Conservation (phyloP, 2,329 filamentous ascomycete species). For the Knoxdaviesia capensis region DNA sequence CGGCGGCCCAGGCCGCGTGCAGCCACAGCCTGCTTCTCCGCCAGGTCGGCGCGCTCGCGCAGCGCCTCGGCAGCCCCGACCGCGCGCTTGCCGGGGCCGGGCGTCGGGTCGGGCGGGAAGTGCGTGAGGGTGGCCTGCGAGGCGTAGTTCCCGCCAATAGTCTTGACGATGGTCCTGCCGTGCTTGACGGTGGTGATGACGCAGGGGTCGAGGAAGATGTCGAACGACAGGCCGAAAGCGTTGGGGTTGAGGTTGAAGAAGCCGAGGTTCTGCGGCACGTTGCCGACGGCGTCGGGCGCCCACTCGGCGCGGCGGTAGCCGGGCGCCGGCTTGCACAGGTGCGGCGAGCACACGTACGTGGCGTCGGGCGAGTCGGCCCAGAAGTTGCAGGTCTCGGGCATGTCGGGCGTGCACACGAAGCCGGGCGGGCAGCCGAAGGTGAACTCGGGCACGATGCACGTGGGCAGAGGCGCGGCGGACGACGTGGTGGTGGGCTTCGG, state of each 20-base stretch:
- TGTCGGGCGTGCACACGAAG: conserved; percentile 29
- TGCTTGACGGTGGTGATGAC: conserved; percentile 15
- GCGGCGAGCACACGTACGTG: conserved; percentile 23
- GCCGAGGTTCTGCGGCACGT: conserved; percentile 16
- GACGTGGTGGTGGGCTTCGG: conserved; percentile 9
- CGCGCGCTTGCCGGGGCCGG: background rate
- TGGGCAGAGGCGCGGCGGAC: conserved; percentile 16
- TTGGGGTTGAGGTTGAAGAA: conserved; percentile 46
- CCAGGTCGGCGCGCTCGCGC: too few relatives aligned
- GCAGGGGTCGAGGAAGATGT: conserved; percentile 33
- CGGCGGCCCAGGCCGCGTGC: conserved; percentile 12
- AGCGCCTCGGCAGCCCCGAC: too few relatives aligned
- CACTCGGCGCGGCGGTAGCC: too few relatives aligned
- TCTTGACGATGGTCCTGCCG: conserved; percentile 14
- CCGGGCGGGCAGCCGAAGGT: conserved; percentile 35
- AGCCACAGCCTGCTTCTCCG: too few relatives aligned
- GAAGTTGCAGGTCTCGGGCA: conserved; percentile 27
- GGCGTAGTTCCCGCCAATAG: conserved; percentile 30
- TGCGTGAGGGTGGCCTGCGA: conserved; percentile 27
- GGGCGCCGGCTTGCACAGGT: conserved; percentile 20
- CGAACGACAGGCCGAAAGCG: conserved; percentile 41
- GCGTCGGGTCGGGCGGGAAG: conserved; percentile 11
- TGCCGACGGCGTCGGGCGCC: too few relatives aligned
- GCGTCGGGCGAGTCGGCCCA: conserved; percentile 24
- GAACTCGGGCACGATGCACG: conserved; percentile 8